phyloP scores from a whole-genome alignment of 192 early-diverging fungal species.

The Cladochytrium replicatum region DNA sequence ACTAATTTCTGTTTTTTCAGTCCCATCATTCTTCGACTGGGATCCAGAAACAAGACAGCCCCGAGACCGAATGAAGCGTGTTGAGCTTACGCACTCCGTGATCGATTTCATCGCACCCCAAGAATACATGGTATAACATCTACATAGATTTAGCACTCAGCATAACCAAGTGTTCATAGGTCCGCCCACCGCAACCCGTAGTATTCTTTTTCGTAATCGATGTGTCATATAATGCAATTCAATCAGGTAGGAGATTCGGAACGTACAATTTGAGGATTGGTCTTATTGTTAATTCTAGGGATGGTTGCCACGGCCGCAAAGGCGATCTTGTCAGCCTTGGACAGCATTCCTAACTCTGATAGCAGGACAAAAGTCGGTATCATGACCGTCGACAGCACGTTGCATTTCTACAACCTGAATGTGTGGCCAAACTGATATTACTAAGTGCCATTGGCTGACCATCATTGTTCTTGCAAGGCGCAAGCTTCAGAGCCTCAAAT shows the following conservation, averaged over 20 bases:
- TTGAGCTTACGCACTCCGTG: conserved; percentile 79
- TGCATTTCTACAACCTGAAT: conserved; percentile 89
- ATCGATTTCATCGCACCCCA: conserved; percentile 94
- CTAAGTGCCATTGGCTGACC: conserved; percentile 15
- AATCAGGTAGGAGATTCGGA: conserved; percentile 42
- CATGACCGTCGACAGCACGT: conserved; percentile 75
- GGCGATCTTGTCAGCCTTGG: conserved; percentile 72
- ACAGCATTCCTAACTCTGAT: conserved; percentile 79
- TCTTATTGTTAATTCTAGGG: conserved; percentile 31
- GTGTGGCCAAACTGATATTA: conserved; percentile 12
- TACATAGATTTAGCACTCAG: background rate
- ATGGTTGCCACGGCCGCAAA: conserved; percentile 70
- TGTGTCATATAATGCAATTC: conserved; percentile 81
- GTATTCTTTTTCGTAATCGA: conserved; percentile 91
- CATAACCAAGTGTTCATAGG: conserved; percentile 11
- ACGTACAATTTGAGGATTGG: background rate
- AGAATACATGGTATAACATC: conserved; percentile 77
- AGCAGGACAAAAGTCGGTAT: conserved; percentile 81
- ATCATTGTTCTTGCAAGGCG: conserved; percentile 10
- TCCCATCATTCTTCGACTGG: conserved; percentile 47
- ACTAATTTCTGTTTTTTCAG: conserved; percentile 13
- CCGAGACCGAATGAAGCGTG: conserved; percentile 75
- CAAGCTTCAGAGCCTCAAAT: conserved; percentile 76
- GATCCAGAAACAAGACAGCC: conserved; percentile 62
- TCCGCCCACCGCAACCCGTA: conserved; percentile 92